These are phyloP conservation scores for Hypoxylon perforatum DNA, from an alignment of 495 filamentous ascomycete genomes.

Conservation along the genomic window DNA sequence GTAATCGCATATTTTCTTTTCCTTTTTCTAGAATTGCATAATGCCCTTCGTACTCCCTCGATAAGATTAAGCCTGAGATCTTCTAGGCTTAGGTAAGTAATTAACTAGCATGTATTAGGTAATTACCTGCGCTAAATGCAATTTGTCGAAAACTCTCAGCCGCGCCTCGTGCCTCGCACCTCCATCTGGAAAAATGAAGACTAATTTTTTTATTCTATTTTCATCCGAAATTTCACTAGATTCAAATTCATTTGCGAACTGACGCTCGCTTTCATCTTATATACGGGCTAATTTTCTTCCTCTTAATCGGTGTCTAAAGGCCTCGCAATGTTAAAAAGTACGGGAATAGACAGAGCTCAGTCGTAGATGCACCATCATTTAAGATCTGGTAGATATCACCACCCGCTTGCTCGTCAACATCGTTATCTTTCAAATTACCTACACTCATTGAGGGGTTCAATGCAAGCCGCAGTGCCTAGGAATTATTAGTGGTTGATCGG, in stretches of 20 bases:
- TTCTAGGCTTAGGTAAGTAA: slow-evolving; percentile 7
- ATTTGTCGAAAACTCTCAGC: slow-evolving; percentile 36
- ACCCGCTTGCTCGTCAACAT: background rate
- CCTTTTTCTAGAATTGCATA: no score
- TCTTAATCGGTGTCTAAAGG: background rate
- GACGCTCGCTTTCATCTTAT: background rate
- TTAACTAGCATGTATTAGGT: slow-evolving; percentile 23
- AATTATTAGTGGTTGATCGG: background rate
- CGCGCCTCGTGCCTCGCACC: slow-evolving; percentile 19
- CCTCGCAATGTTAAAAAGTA: background rate
- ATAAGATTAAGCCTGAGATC: background rate
- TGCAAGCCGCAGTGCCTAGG: slow-evolving; percentile 15
- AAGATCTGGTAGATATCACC: slow-evolving; percentile 5
- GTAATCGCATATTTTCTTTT: no score
- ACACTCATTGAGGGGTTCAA: slow-evolving; percentile 3
- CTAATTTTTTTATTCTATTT: background rate
- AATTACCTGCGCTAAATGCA: slow-evolving; percentile 14
- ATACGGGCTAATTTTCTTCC: background rate
- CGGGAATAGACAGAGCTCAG: background rate
- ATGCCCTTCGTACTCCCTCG: no score
- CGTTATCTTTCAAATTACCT: background rate
- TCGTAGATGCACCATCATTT: slow-evolving; percentile 9
- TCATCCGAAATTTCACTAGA: background rate
- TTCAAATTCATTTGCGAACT: background rate
- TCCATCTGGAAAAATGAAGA: slow-evolving; percentile 1